Evolutionary conservation across 2,329 filamentous ascomycete genomes (phyloP).

Genomic region (Arthrobotrys pseudoclavata): DNA sequence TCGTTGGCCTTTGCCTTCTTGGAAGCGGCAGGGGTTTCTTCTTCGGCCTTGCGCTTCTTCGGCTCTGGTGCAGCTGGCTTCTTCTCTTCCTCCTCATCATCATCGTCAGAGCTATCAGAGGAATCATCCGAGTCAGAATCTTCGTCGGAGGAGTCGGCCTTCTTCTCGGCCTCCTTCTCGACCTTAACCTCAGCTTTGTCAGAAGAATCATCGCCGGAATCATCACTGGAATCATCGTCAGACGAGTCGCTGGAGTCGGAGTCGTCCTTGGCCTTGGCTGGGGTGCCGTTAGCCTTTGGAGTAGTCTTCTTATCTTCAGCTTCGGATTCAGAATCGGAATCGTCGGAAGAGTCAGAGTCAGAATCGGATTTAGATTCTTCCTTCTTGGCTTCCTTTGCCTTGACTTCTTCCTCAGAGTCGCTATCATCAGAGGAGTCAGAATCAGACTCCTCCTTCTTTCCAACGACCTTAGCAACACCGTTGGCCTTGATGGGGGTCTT

Average conservation of each 20-base stretch:
- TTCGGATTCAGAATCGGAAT: slow-evolving; percentile 65
- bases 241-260: slow-evolving; percentile 42
- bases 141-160: slow-evolving; percentile 66
- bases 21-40: slow-evolving; percentile 68
- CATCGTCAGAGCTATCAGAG: slow-evolving; percentile 63
- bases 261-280: slow-evolving; percentile 61
- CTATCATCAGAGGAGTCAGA: slow-evolving; percentile 59
- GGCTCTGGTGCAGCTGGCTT: slow-evolving; percentile 65
- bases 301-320: slow-evolving; percentile 46
- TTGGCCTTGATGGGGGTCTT: slow-evolving; percentile 64
- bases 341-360: slow-evolving; percentile 65
- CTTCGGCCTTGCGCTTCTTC: slow-evolving; percentile 78
- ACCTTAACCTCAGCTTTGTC: slow-evolving; percentile 64
- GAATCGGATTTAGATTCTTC: slow-evolving; percentile 18
- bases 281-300: slow-evolving; percentile 64
- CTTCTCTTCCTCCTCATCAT: slow-evolving; percentile 63
- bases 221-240: slow-evolving; percentile 65
- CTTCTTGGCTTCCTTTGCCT: slow-evolving; percentile 42
- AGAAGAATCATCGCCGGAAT: slow-evolving; percentile 35
- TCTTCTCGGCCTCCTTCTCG: slow-evolving; percentile 59
- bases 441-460: slow-evolving; percentile 46
- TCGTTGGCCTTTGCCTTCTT: slow-evolving; percentile 77
- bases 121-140: slow-evolving; percentile 66
- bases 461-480: slow-evolving; percentile 66
- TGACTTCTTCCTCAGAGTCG: slow-evolving; percentile 64